Percentiles rank a stretch among this genome's conserved stretches.
Conservation (phyloP, 148 eudicot genomes). For the Chenopodium berlandieri region DNA sequence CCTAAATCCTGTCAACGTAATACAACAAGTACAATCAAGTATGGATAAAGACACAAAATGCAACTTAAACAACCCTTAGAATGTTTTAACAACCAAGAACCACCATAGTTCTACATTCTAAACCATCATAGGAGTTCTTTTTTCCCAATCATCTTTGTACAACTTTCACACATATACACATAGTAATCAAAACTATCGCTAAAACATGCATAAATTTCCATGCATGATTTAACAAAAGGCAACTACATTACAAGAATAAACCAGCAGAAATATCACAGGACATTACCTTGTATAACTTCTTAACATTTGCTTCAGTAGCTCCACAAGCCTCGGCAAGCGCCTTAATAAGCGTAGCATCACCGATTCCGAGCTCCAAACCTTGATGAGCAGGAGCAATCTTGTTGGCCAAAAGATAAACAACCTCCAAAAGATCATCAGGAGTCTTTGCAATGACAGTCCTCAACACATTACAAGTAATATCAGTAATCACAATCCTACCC, state of each 20-base stretch:
- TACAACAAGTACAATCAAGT: background rate
- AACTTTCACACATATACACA: background rate
- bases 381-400: constrained; percentile 84
- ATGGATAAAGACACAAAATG: background rate
- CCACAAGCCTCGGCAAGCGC: constrained; percentile 90
- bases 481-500: constrained; percentile 74
- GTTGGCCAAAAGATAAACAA: constrained; percentile 78
- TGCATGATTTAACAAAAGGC: background rate
- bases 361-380: constrained; percentile 89
- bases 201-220: background rate
- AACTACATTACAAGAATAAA: background rate
- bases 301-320: constrained; percentile 54
- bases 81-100: background rate
- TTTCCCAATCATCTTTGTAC: background rate
- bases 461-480: constrained; percentile 80
- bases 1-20: constrained; percentile 58
- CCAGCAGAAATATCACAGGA: background rate
- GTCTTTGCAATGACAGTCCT: constrained; percentile 75
- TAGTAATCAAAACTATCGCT: background rate
- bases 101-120: background rate
- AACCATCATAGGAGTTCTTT: background rate
- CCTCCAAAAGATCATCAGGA: constrained; percentile 65
- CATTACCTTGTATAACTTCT: constrained; percentile 55
- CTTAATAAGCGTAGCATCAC: constrained; percentile 80
- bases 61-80: background rate